Evolutionary conservation across 805 yeast genomes (phyloP), one percentile per base, ranked within the genome.

Genomic region (Saturnispora hagleri): DNA sequence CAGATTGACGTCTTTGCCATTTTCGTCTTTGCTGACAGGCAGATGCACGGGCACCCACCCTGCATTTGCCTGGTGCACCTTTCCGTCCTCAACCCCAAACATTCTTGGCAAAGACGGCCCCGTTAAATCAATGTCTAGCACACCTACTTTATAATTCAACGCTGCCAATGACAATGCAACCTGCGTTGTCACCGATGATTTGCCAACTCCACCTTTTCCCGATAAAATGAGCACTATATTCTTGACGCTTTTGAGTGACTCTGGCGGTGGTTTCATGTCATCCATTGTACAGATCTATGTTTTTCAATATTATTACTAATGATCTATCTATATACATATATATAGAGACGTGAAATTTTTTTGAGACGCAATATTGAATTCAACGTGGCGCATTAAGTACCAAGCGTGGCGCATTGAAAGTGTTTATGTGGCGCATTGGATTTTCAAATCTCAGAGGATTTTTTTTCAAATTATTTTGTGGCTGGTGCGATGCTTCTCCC

Each of bases 151-250:
- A 61, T 65, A 80, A 2, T 93, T 95, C 62, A 77, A 72, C 13
- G 73, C 69, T 5, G 82, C 87, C 31, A 93, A 72, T 0, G 90
- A 74, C n/a, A 93, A 73, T 0, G 97, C 98, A 1, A 89, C 73
- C 64, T 93, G 99, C 0, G 97, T 87, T 3, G 99, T 90, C 1
- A 93, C 89, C 0, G 97, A 89, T 12, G 97, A 89, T 65, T 93
- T 93, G 2, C 99, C 99, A 1, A 93, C 99, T 24, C 99, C 97
- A 28, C 97, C 97, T 66, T 89, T 89, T 1, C 97, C 99, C 0
- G 97, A 89, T 3, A 93, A 77, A 10, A 93, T 82, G 35, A 93
- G 73, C 3, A 89, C 64, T 4, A 93, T 81, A 64, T 91, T 96
- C 59, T 82, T 81, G 33, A 91, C 83, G 48, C 76, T 70, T 26